phyloP scores from a whole-genome alignment of 2,329 filamentous ascomycete species.

The Didymella arachidicola region DNA sequence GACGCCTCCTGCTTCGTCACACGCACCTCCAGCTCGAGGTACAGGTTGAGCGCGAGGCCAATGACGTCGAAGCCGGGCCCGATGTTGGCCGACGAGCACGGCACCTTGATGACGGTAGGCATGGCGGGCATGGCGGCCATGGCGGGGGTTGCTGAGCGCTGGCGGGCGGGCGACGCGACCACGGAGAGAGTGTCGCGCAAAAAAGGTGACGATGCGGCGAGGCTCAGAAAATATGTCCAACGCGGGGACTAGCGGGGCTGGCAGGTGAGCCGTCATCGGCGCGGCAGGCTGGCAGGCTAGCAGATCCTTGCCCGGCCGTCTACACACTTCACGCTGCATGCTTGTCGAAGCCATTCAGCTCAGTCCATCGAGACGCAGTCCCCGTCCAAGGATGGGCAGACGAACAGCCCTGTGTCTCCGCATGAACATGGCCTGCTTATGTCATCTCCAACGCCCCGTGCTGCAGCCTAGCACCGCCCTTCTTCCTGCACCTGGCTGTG shows the following conservation, averaged over 20 bases:
- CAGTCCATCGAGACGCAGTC: not conserved
- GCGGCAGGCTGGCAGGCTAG: not conserved
- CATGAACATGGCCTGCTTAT: not conserved
- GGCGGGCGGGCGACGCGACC: slow-evolving; percentile 13
- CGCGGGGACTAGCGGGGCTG: slow-evolving; percentile 6
- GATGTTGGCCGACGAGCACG: slow-evolving; percentile 97
- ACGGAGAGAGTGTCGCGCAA: slow-evolving; percentile 13
- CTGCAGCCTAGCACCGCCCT: slow-evolving; percentile 19
- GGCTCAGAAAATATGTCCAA: slow-evolving; percentile 13
- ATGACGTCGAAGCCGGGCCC: slow-evolving; percentile 97
- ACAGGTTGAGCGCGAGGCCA: slow-evolving; percentile 90
- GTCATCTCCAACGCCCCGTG: not conserved
- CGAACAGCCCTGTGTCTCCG: not conserved
- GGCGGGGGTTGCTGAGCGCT: slow-evolving; percentile 14
- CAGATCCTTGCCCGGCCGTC: too few species aligned
- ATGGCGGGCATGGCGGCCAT: slow-evolving; percentile 46
- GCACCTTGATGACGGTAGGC: slow-evolving; percentile 73
- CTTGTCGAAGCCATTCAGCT: too few species aligned
- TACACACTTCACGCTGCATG: not conserved
- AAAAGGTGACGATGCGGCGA: slow-evolving; percentile 9
- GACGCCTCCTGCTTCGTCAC: slow-evolving; percentile 65
- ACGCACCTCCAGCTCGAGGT: slow-evolving; percentile 87
- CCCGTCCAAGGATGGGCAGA: not conserved
- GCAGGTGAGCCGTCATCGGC: slow-evolving; percentile 5
- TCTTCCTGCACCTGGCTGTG: not conserved